Evolutionary conservation across 1,139 yeast genomes (phyloP).

Genomic region (Suhomyces coccinellae): DNA sequence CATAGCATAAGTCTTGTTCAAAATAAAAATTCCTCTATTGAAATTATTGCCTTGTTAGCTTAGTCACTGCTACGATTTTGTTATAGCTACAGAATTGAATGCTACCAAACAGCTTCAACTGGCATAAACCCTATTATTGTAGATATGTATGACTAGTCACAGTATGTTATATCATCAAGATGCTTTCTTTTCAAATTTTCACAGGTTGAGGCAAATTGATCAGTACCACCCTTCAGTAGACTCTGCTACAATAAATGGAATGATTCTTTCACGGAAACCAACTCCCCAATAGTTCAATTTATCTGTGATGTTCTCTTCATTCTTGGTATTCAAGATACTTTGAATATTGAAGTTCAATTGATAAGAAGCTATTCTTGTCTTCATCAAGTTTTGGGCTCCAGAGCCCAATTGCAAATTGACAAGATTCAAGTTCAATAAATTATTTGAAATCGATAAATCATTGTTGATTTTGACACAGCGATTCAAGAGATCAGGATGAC

Average conservation of each 20-base stretch:
- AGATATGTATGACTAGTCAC: too few species aligned
- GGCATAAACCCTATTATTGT: too few species aligned
- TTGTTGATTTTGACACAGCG: constrained; percentile 38
- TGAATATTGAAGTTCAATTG: constrained; percentile 28
- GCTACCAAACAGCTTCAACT: too few species aligned
- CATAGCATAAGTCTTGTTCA: background rate
- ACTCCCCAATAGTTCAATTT: constrained; percentile 31
- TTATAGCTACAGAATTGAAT: too few species aligned
- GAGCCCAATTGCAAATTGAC: constrained; percentile 24
- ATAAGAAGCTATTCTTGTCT: constrained; percentile 28
- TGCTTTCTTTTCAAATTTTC: background rate
- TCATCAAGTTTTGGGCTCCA: constrained; percentile 24
- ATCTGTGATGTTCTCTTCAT: constrained; percentile 8
- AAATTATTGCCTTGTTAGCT: too few species aligned
- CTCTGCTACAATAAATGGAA: constrained; percentile 38
- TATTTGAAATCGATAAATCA: constrained; percentile 40
- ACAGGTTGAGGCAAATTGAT: background rate
- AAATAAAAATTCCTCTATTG: too few species aligned
- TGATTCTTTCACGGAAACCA: constrained; percentile 24
- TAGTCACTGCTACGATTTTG: too few species aligned
- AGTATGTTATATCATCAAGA: too few species aligned
- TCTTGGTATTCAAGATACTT: background rate
- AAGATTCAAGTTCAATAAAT: constrained; percentile 33
- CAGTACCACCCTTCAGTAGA: constrained; percentile 41
- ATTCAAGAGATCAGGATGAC: constrained; percentile 25